These are phyloP conservation scores for Fusarium chlamydosporum DNA, from an alignment of 2,329 filamentous ascomycete genomes.

Conservation along the genomic window DNA sequence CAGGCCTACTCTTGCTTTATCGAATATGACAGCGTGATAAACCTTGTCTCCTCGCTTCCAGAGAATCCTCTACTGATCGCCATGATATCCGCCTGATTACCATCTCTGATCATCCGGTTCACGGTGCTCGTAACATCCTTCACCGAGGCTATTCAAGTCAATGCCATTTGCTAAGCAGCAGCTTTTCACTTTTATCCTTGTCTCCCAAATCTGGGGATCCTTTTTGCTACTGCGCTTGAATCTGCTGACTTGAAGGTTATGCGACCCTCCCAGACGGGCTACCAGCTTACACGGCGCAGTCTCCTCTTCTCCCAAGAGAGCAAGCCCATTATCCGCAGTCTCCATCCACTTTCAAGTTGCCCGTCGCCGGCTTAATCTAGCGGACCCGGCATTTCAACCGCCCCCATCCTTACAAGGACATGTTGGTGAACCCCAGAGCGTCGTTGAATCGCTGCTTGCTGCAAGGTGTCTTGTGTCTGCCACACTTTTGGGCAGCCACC, in stretches of 20 bases:
- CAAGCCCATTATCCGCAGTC: conserved; percentile 12
- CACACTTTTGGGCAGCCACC: conserved; percentile 37
- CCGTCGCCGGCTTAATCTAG: conserved; percentile 43
- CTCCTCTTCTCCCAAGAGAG: conserved; percentile 14
- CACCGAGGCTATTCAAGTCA: conserved; percentile 11
- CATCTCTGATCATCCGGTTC: conserved; percentile 46
- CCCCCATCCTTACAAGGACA: conserved; percentile 19
- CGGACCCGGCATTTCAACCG: conserved; percentile 41
- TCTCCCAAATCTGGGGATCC: conserved; percentile 12
- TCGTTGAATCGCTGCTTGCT: conserved; percentile 35
- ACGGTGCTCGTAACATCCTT: conserved; percentile 25
- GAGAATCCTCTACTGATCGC: conserved; percentile 40
- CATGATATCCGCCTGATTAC: conserved; percentile 31
- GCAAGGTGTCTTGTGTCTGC: conserved; percentile 32
- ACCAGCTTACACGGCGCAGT: conserved; percentile 33
- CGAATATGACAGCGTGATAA: conserved; percentile 41
- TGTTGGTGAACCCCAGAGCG: conserved; percentile 30
- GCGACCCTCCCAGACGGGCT: conserved; percentile 37
- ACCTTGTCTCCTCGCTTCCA: conserved; percentile 29
- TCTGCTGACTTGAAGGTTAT: conserved; percentile 48
- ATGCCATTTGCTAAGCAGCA: neutral
- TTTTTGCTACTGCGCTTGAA: conserved; percentile 33
- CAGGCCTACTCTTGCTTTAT: conserved; percentile 14
- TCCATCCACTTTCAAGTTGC: conserved; percentile 19
- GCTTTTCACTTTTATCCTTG: neutral